A percentile compares a stretch with the other conserved stretches of the same genome.
These are phyloP conservation scores for Pyrenochaeta sp. DNA, from an alignment of 2,329 filamentous ascomycete species.

Conservation along the genomic window DNA sequence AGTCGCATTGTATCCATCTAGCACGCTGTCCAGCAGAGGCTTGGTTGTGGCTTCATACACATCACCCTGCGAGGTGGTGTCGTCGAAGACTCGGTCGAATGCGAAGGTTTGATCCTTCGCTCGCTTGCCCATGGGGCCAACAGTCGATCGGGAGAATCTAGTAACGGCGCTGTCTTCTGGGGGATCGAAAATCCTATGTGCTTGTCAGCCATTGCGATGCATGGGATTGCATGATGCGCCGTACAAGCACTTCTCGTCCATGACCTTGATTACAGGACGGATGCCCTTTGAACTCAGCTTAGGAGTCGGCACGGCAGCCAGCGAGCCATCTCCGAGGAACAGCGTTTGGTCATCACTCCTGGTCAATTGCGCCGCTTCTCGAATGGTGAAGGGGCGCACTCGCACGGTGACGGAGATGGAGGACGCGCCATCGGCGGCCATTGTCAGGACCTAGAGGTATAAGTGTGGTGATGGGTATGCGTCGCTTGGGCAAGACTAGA, in stretches of 20 bases:
- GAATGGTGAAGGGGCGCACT: conserved; percentile 76
- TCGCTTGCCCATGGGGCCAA: conserved; percentile 77
- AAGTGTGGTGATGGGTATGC: conserved; percentile 12
- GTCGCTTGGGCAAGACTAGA: conserved; percentile 17
- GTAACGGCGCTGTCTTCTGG: conserved; percentile 94
- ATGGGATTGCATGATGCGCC: conserved; percentile 39
- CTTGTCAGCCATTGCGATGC: conserved; percentile 25
- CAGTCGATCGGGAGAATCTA: conserved; percentile 81
- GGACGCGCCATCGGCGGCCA: conserved; percentile 55
- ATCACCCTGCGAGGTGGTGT: conserved; percentile 88
- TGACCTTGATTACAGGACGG: conserved; percentile 90
- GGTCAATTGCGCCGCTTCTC: conserved; percentile 91
- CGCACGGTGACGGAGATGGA: conserved; percentile 63
- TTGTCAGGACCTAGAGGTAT: conserved; percentile 28
- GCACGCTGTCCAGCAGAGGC: conserved; percentile 87
- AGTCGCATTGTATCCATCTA: conserved; percentile 98
- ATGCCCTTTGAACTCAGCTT: conserved; percentile 88
- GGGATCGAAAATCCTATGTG: conserved; percentile 86
- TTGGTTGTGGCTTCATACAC: conserved; percentile 95
- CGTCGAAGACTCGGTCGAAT: conserved; percentile 96
- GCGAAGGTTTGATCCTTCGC: conserved; percentile 98
- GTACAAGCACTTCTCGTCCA: conserved; percentile 95
- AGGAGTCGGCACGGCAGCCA: conserved; percentile 84
- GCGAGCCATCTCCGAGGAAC: conserved; percentile 95
- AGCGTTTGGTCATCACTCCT: conserved; percentile 82